Base-by-base conservation (phyloP, 805 yeast genomes). In the Suhomyces vadensis region DNA sequence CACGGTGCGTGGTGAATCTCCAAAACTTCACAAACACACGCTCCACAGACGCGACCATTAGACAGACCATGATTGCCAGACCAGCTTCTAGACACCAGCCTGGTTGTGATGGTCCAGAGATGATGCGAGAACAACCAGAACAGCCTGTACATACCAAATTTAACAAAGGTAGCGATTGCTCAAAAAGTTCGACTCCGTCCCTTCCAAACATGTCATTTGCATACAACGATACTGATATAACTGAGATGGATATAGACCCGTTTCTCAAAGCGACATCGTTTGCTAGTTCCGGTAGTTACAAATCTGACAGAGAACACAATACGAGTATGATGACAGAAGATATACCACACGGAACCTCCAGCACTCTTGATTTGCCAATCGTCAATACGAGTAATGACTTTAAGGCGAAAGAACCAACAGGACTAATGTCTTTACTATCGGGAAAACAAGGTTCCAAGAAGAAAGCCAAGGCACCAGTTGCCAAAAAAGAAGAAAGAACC, bases 401-500 rank as follows among this genome's bases (percentile, higher is more conserved):
- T 17, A 20, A 8, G 16, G 20, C 19, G 33, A 37, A 10, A 5
- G 21, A 23, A 16, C 39, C 29, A 8, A 11, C 14, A 6, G 35
- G 35, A 38, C 39, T 53, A 39, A 41, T 46, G 46, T 40, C 52
- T 2, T n/a, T 56, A 20, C 51, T 54, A 9, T 47, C 55, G 6
- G 58, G 60, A 2, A 53, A 46, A 10, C 56, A 53, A 14, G 41
- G 37, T n/a, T 37, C 31, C 17, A 41, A 44, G 27, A 46, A 42
- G 43, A 36, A 42, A 31, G 19, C 43, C 4, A 36, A 21, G 33
- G 51, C 43, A 13, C 39, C 41, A 5, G 35, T 35, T 26, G 19
- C 11, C 19, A 13, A 11, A 6, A 19, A 35, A 20, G 40, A 42
- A 20, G 23, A 13, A 22, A n/a, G 10, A 8, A 37, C 10, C 19